Evolutionary conservation across 345 rosid species (phyloP).

Genomic region (Eucalyptus pauciflora): DNA sequence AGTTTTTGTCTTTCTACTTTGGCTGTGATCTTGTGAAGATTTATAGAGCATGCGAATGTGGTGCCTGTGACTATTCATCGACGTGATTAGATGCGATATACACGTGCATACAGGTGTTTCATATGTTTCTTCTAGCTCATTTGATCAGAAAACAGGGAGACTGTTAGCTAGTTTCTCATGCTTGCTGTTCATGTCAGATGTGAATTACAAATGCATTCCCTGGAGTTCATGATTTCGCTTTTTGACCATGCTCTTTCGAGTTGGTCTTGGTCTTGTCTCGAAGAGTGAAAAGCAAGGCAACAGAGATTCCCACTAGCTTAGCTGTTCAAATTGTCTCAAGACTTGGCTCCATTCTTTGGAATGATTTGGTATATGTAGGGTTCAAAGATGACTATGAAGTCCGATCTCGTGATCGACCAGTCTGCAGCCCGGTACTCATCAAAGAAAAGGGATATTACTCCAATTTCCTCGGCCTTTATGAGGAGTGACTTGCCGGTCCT

Average conservation of each 20-base stretch:
- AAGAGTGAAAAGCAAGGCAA: not conserved
- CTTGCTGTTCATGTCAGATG: not conserved
- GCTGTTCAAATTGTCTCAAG: not conserved
- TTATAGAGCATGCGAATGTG: not conserved
- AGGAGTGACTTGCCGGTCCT: not conserved
- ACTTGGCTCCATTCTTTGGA: not conserved
- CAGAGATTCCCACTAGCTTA: not conserved
- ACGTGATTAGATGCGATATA: not conserved
- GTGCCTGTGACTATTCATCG: not conserved
- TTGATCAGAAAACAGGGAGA: not conserved
- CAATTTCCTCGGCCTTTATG: not conserved
- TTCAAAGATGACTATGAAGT: not conserved
- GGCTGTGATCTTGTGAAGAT: not conserved
- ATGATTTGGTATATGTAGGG: not conserved
- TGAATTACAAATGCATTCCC: not conserved
- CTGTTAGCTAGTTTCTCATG: not conserved
- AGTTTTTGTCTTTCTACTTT: not conserved
- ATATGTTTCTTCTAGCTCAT: not conserved
- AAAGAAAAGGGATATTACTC: not conserved
- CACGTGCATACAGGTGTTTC: not conserved
- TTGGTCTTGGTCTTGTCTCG: not conserved
- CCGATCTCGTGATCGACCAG: not conserved
- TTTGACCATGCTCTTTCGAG: not conserved
- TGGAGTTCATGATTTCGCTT: not conserved
- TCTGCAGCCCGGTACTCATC: not conserved